Conservation (phyloP, 2,329 filamentous ascomycete species). For the Corynespora cassiicola region DNA sequence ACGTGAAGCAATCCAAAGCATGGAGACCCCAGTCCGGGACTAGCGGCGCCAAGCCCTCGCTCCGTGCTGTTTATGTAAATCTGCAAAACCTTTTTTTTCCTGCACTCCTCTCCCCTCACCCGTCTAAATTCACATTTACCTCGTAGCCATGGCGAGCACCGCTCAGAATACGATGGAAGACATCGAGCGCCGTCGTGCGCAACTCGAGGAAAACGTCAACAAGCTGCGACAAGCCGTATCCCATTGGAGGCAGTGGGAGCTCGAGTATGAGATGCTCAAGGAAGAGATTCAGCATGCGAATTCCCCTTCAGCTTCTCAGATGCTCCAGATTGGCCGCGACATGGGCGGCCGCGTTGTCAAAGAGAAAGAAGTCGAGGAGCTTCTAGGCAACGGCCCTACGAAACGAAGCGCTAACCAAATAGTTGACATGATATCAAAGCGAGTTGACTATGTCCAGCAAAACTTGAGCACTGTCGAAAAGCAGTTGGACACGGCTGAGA, state of each 20-base stretch:
- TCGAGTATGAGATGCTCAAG: constrained; percentile 88
- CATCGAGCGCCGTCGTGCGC: constrained; percentile 76
- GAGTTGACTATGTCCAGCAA: constrained; percentile 87
- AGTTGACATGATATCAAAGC: constrained; percentile 70
- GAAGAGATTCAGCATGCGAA: constrained; percentile 70
- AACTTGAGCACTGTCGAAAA: constrained; percentile 79
- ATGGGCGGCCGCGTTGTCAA: constrained; percentile 71
- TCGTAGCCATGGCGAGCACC: constrained; percentile 29
- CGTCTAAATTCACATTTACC: too few species aligned
- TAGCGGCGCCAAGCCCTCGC: constrained; percentile 25
- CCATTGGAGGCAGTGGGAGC: constrained; percentile 90
- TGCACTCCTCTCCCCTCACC: constrained; percentile 7
- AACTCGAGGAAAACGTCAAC: constrained; percentile 77
- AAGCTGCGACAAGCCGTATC: constrained; percentile 78
- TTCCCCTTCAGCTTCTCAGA: constrained; percentile 31
- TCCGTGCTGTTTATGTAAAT: too few species aligned
- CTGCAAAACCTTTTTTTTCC: too few species aligned
- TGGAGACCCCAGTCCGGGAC: too few species aligned
- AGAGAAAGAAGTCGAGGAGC: constrained; percentile 63
- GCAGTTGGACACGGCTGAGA: constrained; percentile 72
- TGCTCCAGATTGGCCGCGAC: constrained; percentile 58
- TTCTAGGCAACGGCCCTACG: constrained; percentile 57
- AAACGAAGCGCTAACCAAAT: constrained; percentile 68
- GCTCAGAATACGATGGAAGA: constrained; percentile 63
- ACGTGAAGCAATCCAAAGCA: too few species aligned